Evolutionary conservation across 768 basidiomycete species (phyloP), one percentile per base, ranked within the genome.

Genomic region (Hericium rajendrae): DNA sequence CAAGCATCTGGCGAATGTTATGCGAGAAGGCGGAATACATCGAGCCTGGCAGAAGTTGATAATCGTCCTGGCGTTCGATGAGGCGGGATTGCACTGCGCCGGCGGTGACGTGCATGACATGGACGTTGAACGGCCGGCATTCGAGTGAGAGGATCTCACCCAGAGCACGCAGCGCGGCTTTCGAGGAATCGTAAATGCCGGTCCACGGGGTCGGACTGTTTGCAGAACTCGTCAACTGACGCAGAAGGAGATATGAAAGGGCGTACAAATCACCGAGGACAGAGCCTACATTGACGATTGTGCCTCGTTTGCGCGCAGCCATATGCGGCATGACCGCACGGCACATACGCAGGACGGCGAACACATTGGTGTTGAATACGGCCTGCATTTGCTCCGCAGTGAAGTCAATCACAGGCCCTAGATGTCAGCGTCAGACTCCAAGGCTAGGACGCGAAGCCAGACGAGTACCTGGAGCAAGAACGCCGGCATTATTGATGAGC

Each of bases 271-370:
- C 74, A 4, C 80, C 88, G 32, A 75, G 78, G 53, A 91, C 66
- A 2, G 87, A 89, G 11, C 88, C 87, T 22, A 91, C 77, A 60
- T 88, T 91, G 38, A 92, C 76, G 56, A 92, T 80, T 24, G 84
- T 69, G 1, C 90, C 90, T 48, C 72, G 71, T 58, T 72, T 74
- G 52, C 78, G 77, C 55, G 78, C 68, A 2, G 86, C 83, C 90
- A 91, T 91, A 63, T 83, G 74, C 1, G 87, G 89, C 37, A 85
- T 75, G 26, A 83, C 84, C 1, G 80, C 78, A 57, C 82, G 79
- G 28, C 79, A 76, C 38, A 86, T 66, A 12, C 85, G 79, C 3
- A 90, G 66, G n/a, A 81, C 71, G 20, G 80, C 72, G 64, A 81
- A 83, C 0, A 81, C 77, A 60, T 91, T 91, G n/a, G 81, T 76